These are phyloP conservation scores for Cinnamomum chago DNA, from an alignment of 164 flowering plant genomes.

Conservation along the genomic window DNA sequence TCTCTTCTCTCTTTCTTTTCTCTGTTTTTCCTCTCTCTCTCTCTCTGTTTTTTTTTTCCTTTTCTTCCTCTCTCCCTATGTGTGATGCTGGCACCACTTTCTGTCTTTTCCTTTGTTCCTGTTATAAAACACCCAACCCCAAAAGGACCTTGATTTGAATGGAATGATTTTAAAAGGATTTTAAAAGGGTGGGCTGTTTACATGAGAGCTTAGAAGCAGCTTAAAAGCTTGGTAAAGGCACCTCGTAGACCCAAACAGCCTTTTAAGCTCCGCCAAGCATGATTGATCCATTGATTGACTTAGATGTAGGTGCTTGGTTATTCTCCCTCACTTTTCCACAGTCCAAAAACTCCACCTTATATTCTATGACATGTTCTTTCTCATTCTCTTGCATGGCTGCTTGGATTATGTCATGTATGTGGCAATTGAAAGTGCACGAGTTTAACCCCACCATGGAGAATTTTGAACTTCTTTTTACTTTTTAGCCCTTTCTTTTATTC, in stretches of 20 bases:
- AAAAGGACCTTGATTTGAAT: slow-evolving; percentile 50
- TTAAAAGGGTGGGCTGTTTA: slow-evolving; percentile 20
- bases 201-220: slow-evolving; percentile 22
- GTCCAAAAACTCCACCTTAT: background rate
- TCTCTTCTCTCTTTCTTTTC: background rate
- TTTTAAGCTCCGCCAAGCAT: slow-evolving; percentile 15
- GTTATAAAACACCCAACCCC: slow-evolving; percentile 59
- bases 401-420: background rate
- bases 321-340: background rate
- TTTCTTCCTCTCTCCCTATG: background rate
- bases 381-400: background rate
- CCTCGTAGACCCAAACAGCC: slow-evolving; percentile 2
- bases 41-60: too few relatives aligned
- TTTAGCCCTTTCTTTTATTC: slow-evolving; percentile 21
- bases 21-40: background rate
- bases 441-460: slow-evolving; percentile 44
- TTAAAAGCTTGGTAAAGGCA: slow-evolving; percentile 37
- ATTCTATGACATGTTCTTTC: background rate
- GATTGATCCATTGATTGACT: slow-evolving; percentile 23
- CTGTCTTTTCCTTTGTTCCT: slow-evolving; percentile 53
- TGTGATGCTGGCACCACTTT: slow-evolving; percentile 50
- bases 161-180: slow-evolving; percentile 28
- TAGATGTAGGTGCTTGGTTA: background rate
- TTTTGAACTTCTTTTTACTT: slow-evolving; percentile 22
- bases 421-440: slow-evolving; percentile 25